phyloP scores from a whole-genome alignment of 164 flowering plant genomes.

The Pachysandra terminalis region DNA sequence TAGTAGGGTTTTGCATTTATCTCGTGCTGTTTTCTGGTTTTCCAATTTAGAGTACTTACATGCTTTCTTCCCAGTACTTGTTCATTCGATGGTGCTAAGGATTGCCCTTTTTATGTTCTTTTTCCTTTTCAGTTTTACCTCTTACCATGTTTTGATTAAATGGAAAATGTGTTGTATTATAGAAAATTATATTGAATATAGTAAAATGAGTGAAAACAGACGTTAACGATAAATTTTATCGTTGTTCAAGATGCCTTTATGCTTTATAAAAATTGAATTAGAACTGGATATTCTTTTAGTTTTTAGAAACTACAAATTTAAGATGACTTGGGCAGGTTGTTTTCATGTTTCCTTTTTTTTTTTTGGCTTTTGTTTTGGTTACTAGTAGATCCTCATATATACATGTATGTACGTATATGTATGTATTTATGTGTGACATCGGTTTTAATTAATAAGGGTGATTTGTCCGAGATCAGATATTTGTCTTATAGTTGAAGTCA shows the following conservation, averaged over 20 bases:
- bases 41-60: neutral
- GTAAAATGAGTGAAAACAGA: neutral
- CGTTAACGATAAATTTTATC: neutral
- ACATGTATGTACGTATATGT: no score
- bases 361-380: neutral
- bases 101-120: no score
- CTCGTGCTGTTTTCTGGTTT: neutral
- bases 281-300: neutral
- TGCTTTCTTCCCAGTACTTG: neutral
- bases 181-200: neutral
- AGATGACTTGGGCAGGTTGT: neutral
- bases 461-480: no score
- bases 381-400: no score
- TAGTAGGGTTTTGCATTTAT: conserved; percentile 25
- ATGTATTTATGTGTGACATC: no score
- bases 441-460: no score
- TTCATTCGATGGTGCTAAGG: neutral
- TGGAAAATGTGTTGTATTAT: neutral
- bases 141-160: no score
- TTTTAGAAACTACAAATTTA: neutral
- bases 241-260: no score
- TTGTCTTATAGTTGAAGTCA: no score
- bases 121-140: neutral
- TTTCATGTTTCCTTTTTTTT: no score
- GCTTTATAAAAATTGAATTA: no score